phyloP scores from a whole-genome alignment of 177 flowering plant species.

The Tripterygium wilfordii region DNA sequence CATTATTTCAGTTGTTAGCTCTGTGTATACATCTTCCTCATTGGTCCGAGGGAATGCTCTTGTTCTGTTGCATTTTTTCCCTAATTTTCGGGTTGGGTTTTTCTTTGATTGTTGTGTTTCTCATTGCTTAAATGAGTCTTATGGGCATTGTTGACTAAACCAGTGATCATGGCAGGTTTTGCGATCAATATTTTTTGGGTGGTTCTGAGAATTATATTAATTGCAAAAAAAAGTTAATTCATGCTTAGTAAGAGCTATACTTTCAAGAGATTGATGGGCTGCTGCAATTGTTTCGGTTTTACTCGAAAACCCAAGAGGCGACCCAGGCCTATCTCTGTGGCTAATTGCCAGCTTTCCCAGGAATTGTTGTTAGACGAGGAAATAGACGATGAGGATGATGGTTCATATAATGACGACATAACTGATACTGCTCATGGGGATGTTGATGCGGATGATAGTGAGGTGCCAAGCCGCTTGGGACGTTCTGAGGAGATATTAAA shows the following conservation, averaged over 20 bases:
- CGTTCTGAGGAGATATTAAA: conserved; percentile 64
- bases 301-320: conserved; percentile 36
- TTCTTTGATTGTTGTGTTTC: no score
- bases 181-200: conserved; percentile 3
- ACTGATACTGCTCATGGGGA: conserved; percentile 33
- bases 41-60: no score
- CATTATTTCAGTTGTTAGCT: background rate
- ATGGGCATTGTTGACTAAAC: background rate
- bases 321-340: conserved; percentile 15
- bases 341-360: conserved; percentile 29
- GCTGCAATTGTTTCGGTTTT: conserved; percentile 80
- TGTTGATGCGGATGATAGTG: conserved; percentile 49
- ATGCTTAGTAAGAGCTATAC: conserved; percentile 21
- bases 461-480: conserved; percentile 28
- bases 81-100: no score
- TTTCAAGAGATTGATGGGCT: conserved; percentile 53
- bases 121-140: background rate
- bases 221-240: background rate
- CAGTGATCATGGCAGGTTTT: conserved; percentile 14
- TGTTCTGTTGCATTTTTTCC: no score
- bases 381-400: conserved; percentile 37
- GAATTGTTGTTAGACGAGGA: conserved; percentile 51
- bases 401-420: conserved; percentile 41
- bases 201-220: conserved; percentile 6
- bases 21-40: no score